Evolutionary conservation across 2,329 filamentous ascomycete species (phyloP).

Genomic region (Conoideocrella luteorostrata): DNA sequence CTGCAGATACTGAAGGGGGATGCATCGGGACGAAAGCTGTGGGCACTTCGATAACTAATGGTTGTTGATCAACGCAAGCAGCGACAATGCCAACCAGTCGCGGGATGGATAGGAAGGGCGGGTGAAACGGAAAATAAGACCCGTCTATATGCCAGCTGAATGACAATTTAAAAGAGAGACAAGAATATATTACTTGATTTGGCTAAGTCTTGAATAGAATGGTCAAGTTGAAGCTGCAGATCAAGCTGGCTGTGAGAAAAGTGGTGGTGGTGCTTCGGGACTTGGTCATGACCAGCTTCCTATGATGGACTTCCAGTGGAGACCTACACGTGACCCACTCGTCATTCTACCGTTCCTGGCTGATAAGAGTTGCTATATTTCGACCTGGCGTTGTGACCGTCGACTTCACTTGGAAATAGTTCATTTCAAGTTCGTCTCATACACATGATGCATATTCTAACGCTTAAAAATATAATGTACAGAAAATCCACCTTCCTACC

Average conservation of each 20-base stretch:
- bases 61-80: background rate
- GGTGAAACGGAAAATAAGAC: background rate
- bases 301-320: conserved; percentile 16
- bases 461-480: conserved; percentile 1
- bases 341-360: background rate
- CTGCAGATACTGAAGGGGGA: conserved; percentile 29
- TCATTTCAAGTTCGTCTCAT: background rate
- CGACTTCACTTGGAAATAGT: too few relatives aligned
- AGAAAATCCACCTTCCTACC: background rate
- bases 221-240: conserved; percentile 22
- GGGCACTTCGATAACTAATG: background rate
- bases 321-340: conserved; percentile 21
- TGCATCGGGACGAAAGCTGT: conserved; percentile 28
- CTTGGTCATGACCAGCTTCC: conserved; percentile 22
- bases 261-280: conserved; percentile 12
- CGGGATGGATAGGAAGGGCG: background rate
- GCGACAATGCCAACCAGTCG: background rate
- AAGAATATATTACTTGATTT: background rate
- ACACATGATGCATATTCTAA: conserved; percentile 4
- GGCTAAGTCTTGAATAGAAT: conserved; percentile 15
- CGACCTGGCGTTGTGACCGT: too few relatives aligned
- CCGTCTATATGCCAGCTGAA: background rate
- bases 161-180: background rate
- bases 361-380: too few relatives aligned
- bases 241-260: conserved; percentile 10